These are phyloP conservation scores for Ustilago nuda DNA, from an alignment of 1,284 basidiomycete genomes.

Conservation along the genomic window DNA sequence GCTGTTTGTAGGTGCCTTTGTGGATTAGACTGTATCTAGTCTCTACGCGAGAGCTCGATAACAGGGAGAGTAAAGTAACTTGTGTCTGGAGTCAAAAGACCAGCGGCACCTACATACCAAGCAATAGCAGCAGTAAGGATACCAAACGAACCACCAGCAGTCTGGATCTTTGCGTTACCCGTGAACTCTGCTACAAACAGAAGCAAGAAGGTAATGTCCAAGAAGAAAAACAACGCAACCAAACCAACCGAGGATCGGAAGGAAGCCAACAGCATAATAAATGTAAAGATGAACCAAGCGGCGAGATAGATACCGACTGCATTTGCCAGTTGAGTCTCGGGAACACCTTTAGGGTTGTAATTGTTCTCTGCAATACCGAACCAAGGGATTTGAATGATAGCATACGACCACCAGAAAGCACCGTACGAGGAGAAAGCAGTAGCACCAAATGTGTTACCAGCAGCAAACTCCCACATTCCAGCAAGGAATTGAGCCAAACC, in stretches of 20 bases:
- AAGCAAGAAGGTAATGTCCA: slow-evolving; percentile 74
- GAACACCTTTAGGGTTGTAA: slow-evolving; percentile 34
- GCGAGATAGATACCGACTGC: slow-evolving; percentile 57
- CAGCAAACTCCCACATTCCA: slow-evolving; percentile 77
- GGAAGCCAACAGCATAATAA: slow-evolving; percentile 54
- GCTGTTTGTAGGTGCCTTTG: neutral
- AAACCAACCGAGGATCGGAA: slow-evolving; percentile 60
- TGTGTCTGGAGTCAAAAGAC: slow-evolving; percentile 72
- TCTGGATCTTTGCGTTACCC: slow-evolving; percentile 49
- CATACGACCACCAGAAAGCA: slow-evolving; percentile 64
- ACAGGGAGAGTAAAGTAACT: slow-evolving; percentile 72
- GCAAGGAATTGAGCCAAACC: slow-evolving; percentile 79
- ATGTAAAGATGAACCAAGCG: slow-evolving; percentile 67
- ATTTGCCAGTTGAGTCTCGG: slow-evolving; percentile 42
- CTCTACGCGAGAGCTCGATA: slow-evolving; percentile 60
- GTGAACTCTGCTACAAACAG: slow-evolving; percentile 64
- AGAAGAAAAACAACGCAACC: slow-evolving; percentile 78
- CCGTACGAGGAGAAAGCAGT: slow-evolving; percentile 73
- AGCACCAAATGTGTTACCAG: slow-evolving; percentile 75
- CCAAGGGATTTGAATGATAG: slow-evolving; percentile 63
- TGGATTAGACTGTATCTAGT: slow-evolving; percentile 17
- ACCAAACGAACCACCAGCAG: slow-evolving; percentile 56
- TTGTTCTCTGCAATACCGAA: slow-evolving; percentile 48
- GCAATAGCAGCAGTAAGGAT: slow-evolving; percentile 62
- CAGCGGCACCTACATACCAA: slow-evolving; percentile 72